Percentiles rank a stretch among this genome's conserved stretches.
phyloP scores from a whole-genome alignment of 176 grass and related monocot genomes.

The Eragrostis nindensis region DNA sequence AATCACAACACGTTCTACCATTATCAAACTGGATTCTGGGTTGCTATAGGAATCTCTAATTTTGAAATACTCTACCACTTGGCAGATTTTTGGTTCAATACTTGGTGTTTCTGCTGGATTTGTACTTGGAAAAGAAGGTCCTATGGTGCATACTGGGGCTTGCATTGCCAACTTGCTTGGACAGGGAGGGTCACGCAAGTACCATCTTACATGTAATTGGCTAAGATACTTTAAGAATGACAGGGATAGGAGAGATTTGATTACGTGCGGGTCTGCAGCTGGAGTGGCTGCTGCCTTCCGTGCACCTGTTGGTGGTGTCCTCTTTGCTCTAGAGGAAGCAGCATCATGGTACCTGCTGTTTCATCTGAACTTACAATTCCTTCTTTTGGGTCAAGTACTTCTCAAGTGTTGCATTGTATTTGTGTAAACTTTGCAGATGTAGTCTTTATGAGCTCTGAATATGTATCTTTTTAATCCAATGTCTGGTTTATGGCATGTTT shows the following conservation, averaged over 20 bases:
- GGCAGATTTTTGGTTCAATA: constrained; percentile 92
- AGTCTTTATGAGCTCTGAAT: not conserved
- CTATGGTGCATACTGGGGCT: constrained; percentile 90
- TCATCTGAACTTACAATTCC: constrained; percentile 9
- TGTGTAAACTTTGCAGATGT: no score
- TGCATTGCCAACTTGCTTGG: constrained; percentile 92
- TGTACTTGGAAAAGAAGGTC: constrained; percentile 90
- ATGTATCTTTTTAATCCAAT: not conserved
- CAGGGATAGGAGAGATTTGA: constrained; percentile 81
- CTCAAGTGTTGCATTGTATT: not conserved
- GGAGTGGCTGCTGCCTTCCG: constrained; percentile 92
- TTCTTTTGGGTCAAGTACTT: not conserved
- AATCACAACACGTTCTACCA: not conserved
- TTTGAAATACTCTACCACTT: constrained; percentile 16
- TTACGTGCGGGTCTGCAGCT: constrained; percentile 83
- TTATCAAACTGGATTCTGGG: not conserved
- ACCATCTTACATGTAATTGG: constrained; percentile 80
- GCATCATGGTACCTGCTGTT: constrained; percentile 77
- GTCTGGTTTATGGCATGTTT: constrained; percentile 1
- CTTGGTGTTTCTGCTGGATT: constrained; percentile 87
- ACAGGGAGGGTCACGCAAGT: constrained; percentile 88
- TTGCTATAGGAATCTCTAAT: not conserved
- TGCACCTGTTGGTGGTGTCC: constrained; percentile 86
- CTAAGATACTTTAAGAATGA: constrained; percentile 91
- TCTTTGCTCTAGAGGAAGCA: constrained; percentile 94